These are phyloP conservation scores for Uronychia binucleata DNA, from an alignment of 73 alveolate genomes.

Conservation along the genomic window DNA sequence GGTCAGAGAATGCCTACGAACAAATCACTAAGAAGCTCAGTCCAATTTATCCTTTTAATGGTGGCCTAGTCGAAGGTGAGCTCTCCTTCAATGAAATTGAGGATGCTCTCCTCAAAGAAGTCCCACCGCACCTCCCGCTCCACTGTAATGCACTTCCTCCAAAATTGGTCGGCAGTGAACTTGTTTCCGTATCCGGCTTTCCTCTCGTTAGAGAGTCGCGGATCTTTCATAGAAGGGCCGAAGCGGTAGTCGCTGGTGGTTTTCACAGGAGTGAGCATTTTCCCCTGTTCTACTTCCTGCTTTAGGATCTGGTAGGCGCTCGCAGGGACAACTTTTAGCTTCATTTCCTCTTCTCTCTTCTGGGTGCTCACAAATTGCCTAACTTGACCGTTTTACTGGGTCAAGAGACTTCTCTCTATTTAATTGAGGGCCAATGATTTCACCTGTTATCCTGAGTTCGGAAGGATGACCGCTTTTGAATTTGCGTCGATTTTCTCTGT, in stretches of 20 bases:
- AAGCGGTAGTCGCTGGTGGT: not conserved
- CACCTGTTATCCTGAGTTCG: too few species aligned
- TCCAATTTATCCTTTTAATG: constrained; percentile 7
- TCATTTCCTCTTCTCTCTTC: not conserved
- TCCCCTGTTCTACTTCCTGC: not conserved
- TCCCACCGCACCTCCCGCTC: constrained; percentile 8
- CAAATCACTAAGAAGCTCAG: not conserved
- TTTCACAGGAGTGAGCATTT: not conserved
- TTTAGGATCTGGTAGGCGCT: not conserved
- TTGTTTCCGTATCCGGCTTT: not conserved
- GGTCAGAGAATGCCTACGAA: not conserved
- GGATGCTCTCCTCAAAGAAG: constrained; percentile 2
- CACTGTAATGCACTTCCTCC: not conserved
- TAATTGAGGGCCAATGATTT: too few species aligned
- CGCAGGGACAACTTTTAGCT: not conserved
- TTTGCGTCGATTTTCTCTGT: too few species aligned
- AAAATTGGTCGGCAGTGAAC: not conserved
- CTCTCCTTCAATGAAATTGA: not conserved
- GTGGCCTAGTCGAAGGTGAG: not conserved
- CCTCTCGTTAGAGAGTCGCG: not conserved
- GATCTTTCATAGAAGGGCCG: not conserved
- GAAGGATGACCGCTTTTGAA: too few species aligned
- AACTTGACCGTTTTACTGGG: too few species aligned
- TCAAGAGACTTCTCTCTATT: too few species aligned
- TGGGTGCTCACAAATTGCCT: not conserved